These are phyloP conservation scores for Neurospora sp. DNA, from an alignment of 495 filamentous ascomycete species.

Conservation along the genomic window DNA sequence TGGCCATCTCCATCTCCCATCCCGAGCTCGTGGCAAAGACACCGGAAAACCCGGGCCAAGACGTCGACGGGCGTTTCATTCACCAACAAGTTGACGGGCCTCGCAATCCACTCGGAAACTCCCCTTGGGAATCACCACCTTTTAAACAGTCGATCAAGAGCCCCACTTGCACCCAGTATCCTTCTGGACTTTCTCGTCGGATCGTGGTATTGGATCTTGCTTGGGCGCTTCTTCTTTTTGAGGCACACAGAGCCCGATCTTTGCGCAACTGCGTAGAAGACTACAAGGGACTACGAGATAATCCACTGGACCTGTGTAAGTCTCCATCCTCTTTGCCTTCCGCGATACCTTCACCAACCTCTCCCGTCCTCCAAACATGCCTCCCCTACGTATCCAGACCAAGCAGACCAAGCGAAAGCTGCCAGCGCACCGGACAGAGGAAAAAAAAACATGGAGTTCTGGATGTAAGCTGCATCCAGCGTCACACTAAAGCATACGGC, in stretches of 20 bases:
- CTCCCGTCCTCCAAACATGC: neutral
- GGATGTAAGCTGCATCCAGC: slow-evolving; percentile 17
- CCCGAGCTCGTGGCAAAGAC: neutral
- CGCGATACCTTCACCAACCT: neutral
- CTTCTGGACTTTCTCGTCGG: neutral
- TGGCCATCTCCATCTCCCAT: neutral
- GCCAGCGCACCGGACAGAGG: neutral
- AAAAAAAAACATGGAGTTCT: neutral
- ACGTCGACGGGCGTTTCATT: neutral
- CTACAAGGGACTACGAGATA: neutral
- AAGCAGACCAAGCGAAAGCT: neutral
- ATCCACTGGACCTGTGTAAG: neutral
- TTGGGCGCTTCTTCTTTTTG: neutral
- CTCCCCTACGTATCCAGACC: neutral
- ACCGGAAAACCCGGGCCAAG: neutral
- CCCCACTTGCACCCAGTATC: neutral
- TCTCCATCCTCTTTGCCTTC: neutral
- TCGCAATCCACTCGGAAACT: neutral
- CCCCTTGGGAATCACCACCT: neutral
- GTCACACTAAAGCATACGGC: slow-evolving; percentile 22
- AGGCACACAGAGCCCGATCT: neutral
- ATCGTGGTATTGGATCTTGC: neutral
- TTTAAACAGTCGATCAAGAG: neutral
- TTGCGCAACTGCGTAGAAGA: neutral
- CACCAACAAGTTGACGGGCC: neutral